phyloP scores from a whole-genome alignment of 768 basidiomycete genomes.

The Hysterangium stoloniferum region DNA sequence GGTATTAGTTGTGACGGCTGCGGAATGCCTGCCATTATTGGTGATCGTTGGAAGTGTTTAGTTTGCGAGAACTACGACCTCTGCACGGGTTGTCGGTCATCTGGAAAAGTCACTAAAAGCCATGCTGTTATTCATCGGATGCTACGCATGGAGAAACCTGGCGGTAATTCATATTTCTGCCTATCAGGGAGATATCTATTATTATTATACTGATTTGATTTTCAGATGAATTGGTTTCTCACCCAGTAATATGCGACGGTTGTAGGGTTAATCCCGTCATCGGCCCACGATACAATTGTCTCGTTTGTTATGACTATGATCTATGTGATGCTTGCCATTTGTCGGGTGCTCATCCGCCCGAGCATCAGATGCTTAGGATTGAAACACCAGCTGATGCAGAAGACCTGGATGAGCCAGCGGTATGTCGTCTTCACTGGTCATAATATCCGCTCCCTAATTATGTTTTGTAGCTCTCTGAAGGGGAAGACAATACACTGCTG shows the following conservation, averaged over 20 bases:
- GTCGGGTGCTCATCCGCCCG: slow-evolving; percentile 11
- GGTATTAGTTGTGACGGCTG: slow-evolving; percentile 4
- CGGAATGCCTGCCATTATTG: slow-evolving; percentile 6
- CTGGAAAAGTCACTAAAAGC: neutral
- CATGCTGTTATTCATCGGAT: slow-evolving; percentile 4
- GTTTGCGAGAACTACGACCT: slow-evolving; percentile 7
- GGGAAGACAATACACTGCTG: slow-evolving; percentile 1
- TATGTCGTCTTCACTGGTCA: neutral
- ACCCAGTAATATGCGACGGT: slow-evolving; percentile 2
- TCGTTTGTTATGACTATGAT: slow-evolving; percentile 12
- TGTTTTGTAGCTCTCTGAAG: neutral
- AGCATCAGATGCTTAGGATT: slow-evolving; percentile 13
- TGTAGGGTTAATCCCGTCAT: slow-evolving; percentile 5
- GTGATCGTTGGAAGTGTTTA: slow-evolving; percentile 12
- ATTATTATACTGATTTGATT: neutral
- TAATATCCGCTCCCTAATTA: neutral
- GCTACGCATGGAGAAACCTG: slow-evolving; percentile 5
- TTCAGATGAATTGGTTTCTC: neutral
- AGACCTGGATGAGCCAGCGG: slow-evolving; percentile 6
- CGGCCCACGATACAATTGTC: slow-evolving; percentile 11
- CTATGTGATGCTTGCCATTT: slow-evolving; percentile 13
- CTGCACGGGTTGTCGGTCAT: slow-evolving; percentile 4
- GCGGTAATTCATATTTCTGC: neutral
- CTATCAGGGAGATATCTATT: neutral
- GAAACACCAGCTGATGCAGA: slow-evolving; percentile 10